Conservation (phyloP, 2,329 filamentous ascomycete genomes). For the Clonostachys rhizophaga region DNA sequence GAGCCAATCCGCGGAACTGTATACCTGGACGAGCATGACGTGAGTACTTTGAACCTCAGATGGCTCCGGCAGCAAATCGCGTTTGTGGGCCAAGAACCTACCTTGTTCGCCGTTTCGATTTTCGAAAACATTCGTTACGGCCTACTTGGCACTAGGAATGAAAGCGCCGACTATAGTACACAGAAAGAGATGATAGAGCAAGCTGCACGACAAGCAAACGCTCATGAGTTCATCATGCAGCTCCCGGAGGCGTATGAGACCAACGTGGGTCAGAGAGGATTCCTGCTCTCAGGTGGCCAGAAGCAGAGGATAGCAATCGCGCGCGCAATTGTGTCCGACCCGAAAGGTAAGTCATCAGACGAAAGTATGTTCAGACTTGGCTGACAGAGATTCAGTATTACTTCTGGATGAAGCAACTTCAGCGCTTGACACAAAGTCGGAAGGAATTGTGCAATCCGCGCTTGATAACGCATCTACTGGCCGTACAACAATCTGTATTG, state of each 20-base stretch:
- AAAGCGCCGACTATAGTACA: slow-evolving; percentile 44
- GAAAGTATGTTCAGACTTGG: not conserved
- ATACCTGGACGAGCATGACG: slow-evolving; percentile 22
- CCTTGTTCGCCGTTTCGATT: slow-evolving; percentile 85
- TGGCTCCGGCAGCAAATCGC: slow-evolving; percentile 93
- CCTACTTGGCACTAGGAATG: slow-evolving; percentile 76
- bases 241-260: slow-evolving; percentile 49
- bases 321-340: slow-evolving; percentile 31
- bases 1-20: slow-evolving; percentile 17
- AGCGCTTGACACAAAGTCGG: slow-evolving; percentile 57
- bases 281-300: slow-evolving; percentile 60
- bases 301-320: slow-evolving; percentile 59
- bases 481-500: slow-evolving; percentile 60
- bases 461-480: slow-evolving; percentile 52
- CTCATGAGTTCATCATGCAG: slow-evolving; percentile 38
- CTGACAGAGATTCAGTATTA: slow-evolving; percentile 34
- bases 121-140: slow-evolving; percentile 88
- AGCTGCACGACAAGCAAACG: slow-evolving; percentile 37
- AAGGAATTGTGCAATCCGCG: slow-evolving; percentile 69
- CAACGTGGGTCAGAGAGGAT: slow-evolving; percentile 53
- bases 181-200: slow-evolving; percentile 50
- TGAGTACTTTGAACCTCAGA: slow-evolving; percentile 75
- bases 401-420: slow-evolving; percentile 65
- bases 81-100: slow-evolving; percentile 88
- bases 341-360: slow-evolving; percentile 54